phyloP scores from a whole-genome alignment of 2,329 filamentous ascomycete genomes.

The Raffaelea ambrosiae region DNA sequence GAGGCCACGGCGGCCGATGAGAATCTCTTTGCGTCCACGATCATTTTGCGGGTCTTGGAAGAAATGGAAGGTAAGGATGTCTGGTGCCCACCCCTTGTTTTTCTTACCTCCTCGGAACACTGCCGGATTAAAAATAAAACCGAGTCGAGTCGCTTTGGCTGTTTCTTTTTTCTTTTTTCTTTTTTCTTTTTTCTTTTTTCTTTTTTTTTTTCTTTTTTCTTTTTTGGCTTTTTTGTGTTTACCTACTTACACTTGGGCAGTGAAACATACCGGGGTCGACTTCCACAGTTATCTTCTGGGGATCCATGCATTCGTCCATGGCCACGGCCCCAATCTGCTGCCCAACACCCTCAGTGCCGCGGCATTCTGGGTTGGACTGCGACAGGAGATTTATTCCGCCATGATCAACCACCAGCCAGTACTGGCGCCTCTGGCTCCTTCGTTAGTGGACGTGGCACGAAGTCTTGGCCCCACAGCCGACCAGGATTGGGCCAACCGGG shows the following conservation, averaged over 20 bases:
- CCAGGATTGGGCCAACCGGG: conserved; percentile 51
- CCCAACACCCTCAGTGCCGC: conserved; percentile 38
- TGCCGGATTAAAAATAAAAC: no score
- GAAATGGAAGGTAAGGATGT: conserved; percentile 33
- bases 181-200: conserved; percentile 14
- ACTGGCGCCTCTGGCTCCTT: conserved; percentile 39
- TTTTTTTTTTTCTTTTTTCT: conserved; percentile 1
- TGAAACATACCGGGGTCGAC: conserved; percentile 33
- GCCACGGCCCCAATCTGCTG: conserved; percentile 28
- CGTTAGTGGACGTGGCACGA: conserved; percentile 36
- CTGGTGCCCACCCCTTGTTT: conserved; percentile 3
- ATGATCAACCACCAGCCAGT: conserved; percentile 37
- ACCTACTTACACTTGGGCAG: conserved; percentile 12
- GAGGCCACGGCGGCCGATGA: conserved; percentile 34
- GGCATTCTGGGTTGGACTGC: conserved; percentile 48
- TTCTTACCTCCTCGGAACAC: no score
- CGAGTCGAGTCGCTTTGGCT: conserved; percentile 6
- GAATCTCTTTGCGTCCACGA: conserved; percentile 44
- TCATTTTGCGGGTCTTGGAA: conserved; percentile 48
- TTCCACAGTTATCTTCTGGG: conserved; percentile 37
- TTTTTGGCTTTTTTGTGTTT: conserved; percentile 1
- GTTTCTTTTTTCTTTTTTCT: conserved; percentile 2
- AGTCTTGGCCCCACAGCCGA: conserved; percentile 39
- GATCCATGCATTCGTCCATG: conserved; percentile 38
- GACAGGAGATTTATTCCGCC: conserved; percentile 52